phyloP scores from a whole-genome alignment of 257 asterid species.

The Fraxinus excelsior region DNA sequence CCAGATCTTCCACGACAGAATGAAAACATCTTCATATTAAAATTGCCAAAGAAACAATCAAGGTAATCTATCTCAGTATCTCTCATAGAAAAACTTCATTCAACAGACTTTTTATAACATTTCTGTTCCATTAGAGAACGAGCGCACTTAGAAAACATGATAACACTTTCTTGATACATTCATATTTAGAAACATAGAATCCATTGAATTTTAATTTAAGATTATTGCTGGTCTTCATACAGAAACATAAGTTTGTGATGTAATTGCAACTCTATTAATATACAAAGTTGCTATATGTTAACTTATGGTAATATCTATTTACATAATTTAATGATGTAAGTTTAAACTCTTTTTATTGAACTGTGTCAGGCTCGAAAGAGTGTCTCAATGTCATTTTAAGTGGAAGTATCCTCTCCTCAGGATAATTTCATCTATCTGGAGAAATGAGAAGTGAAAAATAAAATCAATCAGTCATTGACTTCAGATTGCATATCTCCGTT shows the following conservation, averaged over 20 bases:
- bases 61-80: too few relatives aligned
- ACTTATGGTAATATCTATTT: background rate
- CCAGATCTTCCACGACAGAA: background rate
- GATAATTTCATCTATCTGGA: slow-evolving; percentile 2
- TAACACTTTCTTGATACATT: background rate
- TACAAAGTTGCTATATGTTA: background rate
- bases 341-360: background rate
- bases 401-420: slow-evolving; percentile 13
- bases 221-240: background rate
- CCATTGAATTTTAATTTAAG: background rate
- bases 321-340: slow-evolving; percentile 6
- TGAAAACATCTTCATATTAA: background rate
- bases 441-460: background rate
- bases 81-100: slow-evolving; percentile 4
- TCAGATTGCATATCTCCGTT: slow-evolving; percentile 10
- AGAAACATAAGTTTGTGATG: background rate
- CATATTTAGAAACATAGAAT: background rate
- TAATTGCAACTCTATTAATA: background rate
- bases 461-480: background rate
- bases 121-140: background rate
- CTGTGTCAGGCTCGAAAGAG: slow-evolving; percentile 3
- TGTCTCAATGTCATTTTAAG: slow-evolving; percentile 10
- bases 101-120: background rate
- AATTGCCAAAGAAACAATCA: background rate
- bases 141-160: background rate